A percentile compares a stretch with the other conserved stretches of the same genome.
Evolutionary conservation across 2,329 filamentous ascomycete species (phyloP).

Genomic region (Neofusicoccum laricinum): DNA sequence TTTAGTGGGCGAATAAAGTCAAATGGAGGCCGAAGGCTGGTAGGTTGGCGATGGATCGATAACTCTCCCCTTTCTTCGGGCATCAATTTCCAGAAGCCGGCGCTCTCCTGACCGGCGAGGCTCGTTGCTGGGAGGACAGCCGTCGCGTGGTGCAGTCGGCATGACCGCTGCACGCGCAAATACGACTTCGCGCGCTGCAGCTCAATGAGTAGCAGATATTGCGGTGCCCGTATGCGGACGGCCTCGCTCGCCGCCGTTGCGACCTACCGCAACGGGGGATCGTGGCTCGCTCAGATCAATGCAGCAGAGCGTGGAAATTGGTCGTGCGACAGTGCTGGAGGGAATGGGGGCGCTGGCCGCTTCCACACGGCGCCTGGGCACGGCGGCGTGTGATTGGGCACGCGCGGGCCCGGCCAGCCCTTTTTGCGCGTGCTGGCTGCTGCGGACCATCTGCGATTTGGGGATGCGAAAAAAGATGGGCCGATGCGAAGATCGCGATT

Average conservation of each 20-base stretch:
- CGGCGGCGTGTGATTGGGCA: not conserved
- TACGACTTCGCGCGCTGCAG: not conserved
- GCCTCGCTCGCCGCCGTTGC: not conserved
- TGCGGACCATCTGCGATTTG: not conserved
- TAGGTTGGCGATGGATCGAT: not conserved
- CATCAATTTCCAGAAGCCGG: not conserved
- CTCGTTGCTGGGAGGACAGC: not conserved
- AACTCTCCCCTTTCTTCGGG: conserved; percentile 1
- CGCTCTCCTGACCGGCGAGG: not conserved
- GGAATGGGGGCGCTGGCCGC: not conserved
- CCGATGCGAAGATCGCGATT: conserved; percentile 11
- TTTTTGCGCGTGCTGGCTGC: not conserved
- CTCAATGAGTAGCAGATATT: conserved; percentile 12
- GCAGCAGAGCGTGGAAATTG: not conserved
- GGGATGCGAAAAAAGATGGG: not conserved
- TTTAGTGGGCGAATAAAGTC: not conserved
- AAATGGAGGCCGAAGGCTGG: not conserved
- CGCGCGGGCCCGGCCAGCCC: not conserved
- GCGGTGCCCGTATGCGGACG: not conserved
- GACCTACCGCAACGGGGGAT: not conserved
- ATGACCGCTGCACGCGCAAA: not conserved
- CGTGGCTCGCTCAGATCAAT: conserved; percentile 5
- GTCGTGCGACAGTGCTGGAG: conserved; percentile 1
- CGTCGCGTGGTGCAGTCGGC: not conserved
- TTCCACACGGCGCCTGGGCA: not conserved